Evolutionary conservation across 1,284 basidiomycete genomes (phyloP), one percentile per base, ranked within the genome.

Genomic region (Leccinum griseonigrum): DNA sequence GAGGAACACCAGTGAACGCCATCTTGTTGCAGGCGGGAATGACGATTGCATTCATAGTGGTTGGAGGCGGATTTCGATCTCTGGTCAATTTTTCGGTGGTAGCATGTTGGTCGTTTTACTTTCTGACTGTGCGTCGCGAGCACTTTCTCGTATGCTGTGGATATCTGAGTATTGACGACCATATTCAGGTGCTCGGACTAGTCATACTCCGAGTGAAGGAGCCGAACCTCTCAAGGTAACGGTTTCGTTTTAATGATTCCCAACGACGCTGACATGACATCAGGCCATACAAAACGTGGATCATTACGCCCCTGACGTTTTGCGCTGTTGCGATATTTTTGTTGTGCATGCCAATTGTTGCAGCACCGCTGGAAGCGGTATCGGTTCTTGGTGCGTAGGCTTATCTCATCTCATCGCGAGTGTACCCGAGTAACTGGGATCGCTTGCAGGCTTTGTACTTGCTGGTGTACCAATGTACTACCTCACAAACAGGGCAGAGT

Each of bases 271-370:
- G 11, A n/a, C 40, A 50, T 18, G 32, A 43, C 16, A 22, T 66
- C 11, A 92, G 95, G 64, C 95, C 95, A 0, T 98, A 98, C 74
- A 91, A 87, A 70, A 92, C 95, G 1, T 98, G 89, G 88, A 88
- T 98, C 36, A 83, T 85, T 18, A 98, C 96, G 0, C 97, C 97
- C 0, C 80, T 99, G 32, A 86, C 84, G 4, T 99, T 99, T 76
- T 97, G 95, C 67, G 88, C 85, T 87, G 89, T 96, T 22, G 94
- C 95, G 2, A 78, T 97, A 63, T 98, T 98, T 77, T 80, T 99
- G 57, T 79, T 99, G 5, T 89, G 92, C 68, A 98, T 99, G 94
- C 96, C 96, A 3, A 84, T 97, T 58, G 91, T 97, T 62, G 95
- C 95, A 2, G 95, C 96, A 14, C 97, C 97, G 1, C 76, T 91